Base-by-base conservation (phyloP, 768 basidiomycete genomes). In the Amanita thiersii region DNA sequence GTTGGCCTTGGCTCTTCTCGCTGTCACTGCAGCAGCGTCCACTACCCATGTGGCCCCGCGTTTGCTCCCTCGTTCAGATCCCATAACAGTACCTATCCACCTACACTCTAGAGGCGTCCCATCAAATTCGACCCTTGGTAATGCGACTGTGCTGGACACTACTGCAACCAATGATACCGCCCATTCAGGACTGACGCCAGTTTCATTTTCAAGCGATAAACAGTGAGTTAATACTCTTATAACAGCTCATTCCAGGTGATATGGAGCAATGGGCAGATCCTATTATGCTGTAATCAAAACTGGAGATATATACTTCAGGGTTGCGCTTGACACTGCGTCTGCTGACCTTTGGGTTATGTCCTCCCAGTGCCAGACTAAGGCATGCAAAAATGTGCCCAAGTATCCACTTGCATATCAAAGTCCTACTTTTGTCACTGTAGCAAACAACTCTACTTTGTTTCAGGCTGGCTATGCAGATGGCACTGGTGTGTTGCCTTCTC, bases 261-360 rank as follows among this genome's bases (percentile, higher is more conserved):
- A 8, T 15, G 19, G 11, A 14, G 24, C 37, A 40, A 17, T 25
- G 50, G 43, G 53, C 40, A 87, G 86, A 52, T 77, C 85, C 2
- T 88, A 86, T 52, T 86, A 72, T 50, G 61, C 72, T 14, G 57
- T 82, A 29, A 68, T 87, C 43, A 58, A 72, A 47, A 63, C 70
- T 19, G 86, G 85, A 23, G 62, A 65, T 42, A 73, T 85, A 43
- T 73, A 61, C 51, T 81, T 86, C 50, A 78, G 84, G 11, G 75
- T 79, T 14, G 76, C 75, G 0, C 61, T 88, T 32, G 86, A 89
- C 55, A 88, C 86, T 1, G 86, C 69, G 12, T 87, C 85, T 5
- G 65, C 81, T 11, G 79, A 81, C 61, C 59, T 83, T 9, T 89
- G 85, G 85, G 47, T 88, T 14, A 53, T 75, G 32, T 81, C 84